Conservation (phyloP, 441 rosid species). For the Pelargonium myrrhifolium region DNA sequence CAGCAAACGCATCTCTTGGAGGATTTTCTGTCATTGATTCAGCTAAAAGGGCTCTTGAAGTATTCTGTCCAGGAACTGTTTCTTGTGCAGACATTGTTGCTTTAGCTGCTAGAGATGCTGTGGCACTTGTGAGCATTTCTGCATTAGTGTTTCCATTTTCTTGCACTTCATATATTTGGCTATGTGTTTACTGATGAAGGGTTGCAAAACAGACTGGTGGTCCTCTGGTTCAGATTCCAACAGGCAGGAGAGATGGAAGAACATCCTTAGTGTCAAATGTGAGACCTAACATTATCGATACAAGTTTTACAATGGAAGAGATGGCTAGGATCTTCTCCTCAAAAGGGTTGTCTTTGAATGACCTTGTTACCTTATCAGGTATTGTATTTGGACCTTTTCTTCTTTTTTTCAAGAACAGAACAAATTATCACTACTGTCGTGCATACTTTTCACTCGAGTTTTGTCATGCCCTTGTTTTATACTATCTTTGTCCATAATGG, state of each 20-base stretch:
- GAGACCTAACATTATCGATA: slow-evolving; percentile 66
- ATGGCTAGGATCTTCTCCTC: slow-evolving; percentile 56
- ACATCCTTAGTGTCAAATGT: slow-evolving; percentile 45
- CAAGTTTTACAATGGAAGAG: slow-evolving; percentile 62
- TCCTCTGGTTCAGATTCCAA: slow-evolving; percentile 42
- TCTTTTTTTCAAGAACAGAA: too few relatives aligned
- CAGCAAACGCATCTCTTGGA: slow-evolving; percentile 51
- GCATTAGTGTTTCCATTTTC: neutral
- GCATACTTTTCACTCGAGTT: too few relatives aligned
- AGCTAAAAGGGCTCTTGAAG: slow-evolving; percentile 46
- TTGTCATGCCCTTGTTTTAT: too few relatives aligned
- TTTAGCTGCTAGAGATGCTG: slow-evolving; percentile 61
- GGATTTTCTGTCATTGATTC: slow-evolving; percentile 50
- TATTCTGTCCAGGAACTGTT: slow-evolving; percentile 50
- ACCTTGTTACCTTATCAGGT: slow-evolving; percentile 77
- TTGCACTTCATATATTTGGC: neutral
- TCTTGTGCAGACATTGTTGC: slow-evolving; percentile 60
- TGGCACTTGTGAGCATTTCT: slow-evolving; percentile 38
- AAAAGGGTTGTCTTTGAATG: slow-evolving; percentile 67
- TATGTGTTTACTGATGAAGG: slow-evolving; percentile 9
- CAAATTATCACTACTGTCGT: too few relatives aligned
- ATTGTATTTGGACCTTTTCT: neutral
- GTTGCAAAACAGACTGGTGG: slow-evolving; percentile 42
- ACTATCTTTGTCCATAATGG: too few relatives aligned
- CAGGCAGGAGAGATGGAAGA: slow-evolving; percentile 58